Evolutionary conservation across 805 yeast species (phyloP), one percentile per base, ranked within the genome.

Genomic region (Candida pseudofarinosa): DNA sequence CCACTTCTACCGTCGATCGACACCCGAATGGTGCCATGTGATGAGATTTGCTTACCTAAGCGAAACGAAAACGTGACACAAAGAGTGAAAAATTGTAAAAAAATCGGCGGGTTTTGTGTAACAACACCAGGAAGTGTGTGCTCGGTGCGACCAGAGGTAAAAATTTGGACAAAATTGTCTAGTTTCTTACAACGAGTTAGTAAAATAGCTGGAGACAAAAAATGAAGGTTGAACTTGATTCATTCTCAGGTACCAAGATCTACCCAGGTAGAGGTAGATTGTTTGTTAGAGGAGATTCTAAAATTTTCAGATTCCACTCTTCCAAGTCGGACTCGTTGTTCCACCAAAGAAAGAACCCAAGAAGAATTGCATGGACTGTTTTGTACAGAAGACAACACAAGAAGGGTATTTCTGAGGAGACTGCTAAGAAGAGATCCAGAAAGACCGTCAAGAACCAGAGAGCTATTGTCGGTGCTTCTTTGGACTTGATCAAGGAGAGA

Each of bases 261-360:
- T 93, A 91, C 95, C 99, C 99, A 81, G 99, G 99, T 79, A 88
- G 97, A 83, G 98, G 99, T 79, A 88, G 95, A 73, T 84, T 93
- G 74, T 93, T 88, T 72, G 89, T 93, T 77, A 89, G 99, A 80
- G 98, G 98, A 67, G 99, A 93, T 88, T 90, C 98, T 71, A 93
- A 93, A 84, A 77, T 90, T 69, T 93, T 93, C 96, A 90, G 99
- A 84, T 93, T 93, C 93, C 95, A 86, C 76, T 83, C 87, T 74
- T 86, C 97, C 62, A 93, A 93, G 80, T 82, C 95, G 70, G 91
- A 96, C 66, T 89, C 98, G 71, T 85, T 93, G 69, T 93, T 93
- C 93, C 83, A 84, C 71, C 99, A 93, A 83, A 89, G 97, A 85
- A 93, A 93, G 95, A 93, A 93, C 90, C 99, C 99, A 80, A 90